Conservation (phyloP, 208 protist species). For the Balamuthia mandrillaris region DNA sequence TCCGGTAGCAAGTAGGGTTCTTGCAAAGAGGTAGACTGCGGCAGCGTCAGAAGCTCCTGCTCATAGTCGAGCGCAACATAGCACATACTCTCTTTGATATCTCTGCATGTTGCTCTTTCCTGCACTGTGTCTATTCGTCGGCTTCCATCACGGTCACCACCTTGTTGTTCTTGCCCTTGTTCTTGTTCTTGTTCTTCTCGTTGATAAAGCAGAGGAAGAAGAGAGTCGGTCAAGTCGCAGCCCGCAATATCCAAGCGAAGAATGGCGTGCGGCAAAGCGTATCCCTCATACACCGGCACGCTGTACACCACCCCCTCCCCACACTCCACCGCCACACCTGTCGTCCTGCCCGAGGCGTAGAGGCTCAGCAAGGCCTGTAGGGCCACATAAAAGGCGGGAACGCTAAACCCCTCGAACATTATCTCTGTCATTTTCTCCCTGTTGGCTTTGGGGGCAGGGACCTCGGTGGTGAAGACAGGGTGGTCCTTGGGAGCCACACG, state of each 20-base stretch:
- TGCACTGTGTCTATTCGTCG: slow-evolving; percentile 92
- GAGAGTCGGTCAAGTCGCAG: slow-evolving; percentile 86
- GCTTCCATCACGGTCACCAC: slow-evolving; percentile 89
- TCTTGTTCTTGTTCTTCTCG: slow-evolving; percentile 89
- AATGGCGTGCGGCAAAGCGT: slow-evolving; percentile 86
- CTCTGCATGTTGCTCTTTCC: slow-evolving; percentile 91
- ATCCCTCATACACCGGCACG: slow-evolving; percentile 96
- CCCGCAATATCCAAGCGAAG: slow-evolving; percentile 68
- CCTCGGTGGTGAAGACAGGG: slow-evolving; percentile 89
- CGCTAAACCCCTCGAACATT: slow-evolving; percentile 84
- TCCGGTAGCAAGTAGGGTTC: slow-evolving; percentile 85
- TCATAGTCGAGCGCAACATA: slow-evolving; percentile 85
- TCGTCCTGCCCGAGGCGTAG: slow-evolving; percentile 83
- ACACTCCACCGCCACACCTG: slow-evolving; percentile 88
- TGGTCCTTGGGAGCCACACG: slow-evolving; percentile 95
- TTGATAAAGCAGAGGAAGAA: slow-evolving; percentile 89
- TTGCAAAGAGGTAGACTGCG: slow-evolving; percentile 33
- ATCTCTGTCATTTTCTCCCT: slow-evolving; percentile 85
- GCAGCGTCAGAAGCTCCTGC: slow-evolving; percentile 83
- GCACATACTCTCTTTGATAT: slow-evolving; percentile 75
- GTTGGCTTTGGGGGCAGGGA: slow-evolving; percentile 82
- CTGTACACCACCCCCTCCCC: slow-evolving; percentile 95
- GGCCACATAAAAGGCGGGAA: slow-evolving; percentile 81
- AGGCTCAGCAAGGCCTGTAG: slow-evolving; percentile 95
- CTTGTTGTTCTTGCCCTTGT: slow-evolving; percentile 92